Evolutionary conservation across 2,329 filamentous ascomycete genomes (phyloP).

Genomic region (Neofusicoccum cordaticola): DNA sequence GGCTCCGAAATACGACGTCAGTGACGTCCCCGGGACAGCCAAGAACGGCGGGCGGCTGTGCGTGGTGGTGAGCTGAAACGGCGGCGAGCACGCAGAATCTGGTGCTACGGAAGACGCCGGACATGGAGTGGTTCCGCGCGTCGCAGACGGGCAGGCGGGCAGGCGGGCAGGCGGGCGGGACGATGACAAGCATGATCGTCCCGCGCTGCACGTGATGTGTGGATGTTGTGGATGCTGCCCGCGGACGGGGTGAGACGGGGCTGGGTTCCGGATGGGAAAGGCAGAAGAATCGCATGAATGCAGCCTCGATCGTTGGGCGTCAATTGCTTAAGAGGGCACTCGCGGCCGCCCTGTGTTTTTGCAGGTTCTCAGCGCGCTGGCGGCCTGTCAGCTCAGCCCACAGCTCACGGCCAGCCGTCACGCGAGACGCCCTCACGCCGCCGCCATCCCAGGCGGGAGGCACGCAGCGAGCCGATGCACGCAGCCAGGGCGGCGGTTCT

Average conservation of each 20-base stretch:
- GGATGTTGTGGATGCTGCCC: neutral
- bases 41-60: neutral
- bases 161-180: neutral
- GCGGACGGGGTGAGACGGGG: neutral
- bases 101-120: slow-evolving; percentile 4
- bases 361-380: neutral
- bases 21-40: neutral
- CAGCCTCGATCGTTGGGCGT: slow-evolving; percentile 15
- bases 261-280: neutral
- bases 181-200: slow-evolving; percentile 13
- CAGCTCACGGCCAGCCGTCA: neutral
- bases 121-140: neutral
- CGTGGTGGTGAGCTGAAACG: slow-evolving; percentile 6
- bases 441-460: no score
- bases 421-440: neutral
- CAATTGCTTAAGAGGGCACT: neutral
- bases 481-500: neutral
- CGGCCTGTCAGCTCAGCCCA: slow-evolving; percentile 4
- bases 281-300: slow-evolving; percentile 15
- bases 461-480: neutral
- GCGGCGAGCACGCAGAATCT: slow-evolving; percentile 10
- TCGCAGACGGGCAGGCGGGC: neutral
- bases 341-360: neutral
- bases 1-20: neutral
- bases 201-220: neutral